These are phyloP conservation scores for Acanthamoeba pearcei DNA, from an alignment of 208 protist species.

Conservation along the genomic window DNA sequence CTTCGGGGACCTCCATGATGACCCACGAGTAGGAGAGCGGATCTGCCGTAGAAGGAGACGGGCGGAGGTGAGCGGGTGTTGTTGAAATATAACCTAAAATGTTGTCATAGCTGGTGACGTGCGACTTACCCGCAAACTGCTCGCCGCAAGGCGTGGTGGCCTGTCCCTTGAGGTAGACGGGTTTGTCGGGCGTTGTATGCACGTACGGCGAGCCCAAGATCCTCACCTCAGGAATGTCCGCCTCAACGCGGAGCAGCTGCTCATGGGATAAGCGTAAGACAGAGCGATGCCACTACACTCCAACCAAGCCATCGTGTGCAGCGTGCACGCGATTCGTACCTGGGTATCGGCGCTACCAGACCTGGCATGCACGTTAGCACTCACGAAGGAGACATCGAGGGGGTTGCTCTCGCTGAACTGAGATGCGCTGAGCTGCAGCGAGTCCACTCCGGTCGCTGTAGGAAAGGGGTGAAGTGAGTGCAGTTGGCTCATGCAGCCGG, in stretches of 20 bases:
- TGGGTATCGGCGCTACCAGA: neutral
- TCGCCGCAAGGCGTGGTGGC: constrained; percentile 25
- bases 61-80: neutral
- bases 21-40: constrained; percentile 67
- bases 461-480: neutral
- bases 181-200: constrained; percentile 9
- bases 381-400: neutral
- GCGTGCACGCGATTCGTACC: neutral
- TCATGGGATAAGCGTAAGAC: neutral
- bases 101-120: neutral
- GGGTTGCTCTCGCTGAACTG: neutral
- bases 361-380: neutral
- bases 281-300: too few species aligned
- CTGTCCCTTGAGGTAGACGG: constrained; percentile 54
- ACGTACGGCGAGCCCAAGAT: constrained; percentile 2
- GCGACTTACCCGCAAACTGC: neutral
- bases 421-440: neutral
- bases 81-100: neutral
- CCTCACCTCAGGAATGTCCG: constrained; percentile 33
- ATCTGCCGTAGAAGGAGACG: neutral
- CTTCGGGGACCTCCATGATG: neutral
- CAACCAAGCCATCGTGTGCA: too few species aligned
- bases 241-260: neutral
- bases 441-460: neutral
- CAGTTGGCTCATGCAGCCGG: neutral